Evolutionary conservation across 2,329 filamentous ascomycete genomes (phyloP).

Genomic region (Fusarium sp.): DNA sequence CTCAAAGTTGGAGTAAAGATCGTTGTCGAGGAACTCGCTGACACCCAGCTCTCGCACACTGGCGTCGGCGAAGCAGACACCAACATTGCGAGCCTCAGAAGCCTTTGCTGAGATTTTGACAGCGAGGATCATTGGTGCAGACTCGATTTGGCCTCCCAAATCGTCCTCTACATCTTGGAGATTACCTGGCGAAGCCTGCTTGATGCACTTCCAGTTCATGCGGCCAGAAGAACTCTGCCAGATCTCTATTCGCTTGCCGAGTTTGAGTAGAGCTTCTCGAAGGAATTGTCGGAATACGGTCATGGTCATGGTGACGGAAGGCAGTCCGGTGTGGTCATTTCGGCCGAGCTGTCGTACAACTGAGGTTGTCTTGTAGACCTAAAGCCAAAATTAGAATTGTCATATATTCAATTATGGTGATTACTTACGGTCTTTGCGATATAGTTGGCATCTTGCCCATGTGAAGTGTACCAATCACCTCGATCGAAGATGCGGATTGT

Average conservation of each 20-base stretch:
- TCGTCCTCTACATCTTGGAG: constrained; percentile 98
- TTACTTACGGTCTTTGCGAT: constrained; percentile 78
- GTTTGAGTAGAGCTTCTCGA: constrained; percentile 89
- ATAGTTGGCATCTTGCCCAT: constrained; percentile 85
- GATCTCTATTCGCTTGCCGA: constrained; percentile 92
- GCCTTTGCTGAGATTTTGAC: constrained; percentile 94
- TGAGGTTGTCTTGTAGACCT: constrained; percentile 98
- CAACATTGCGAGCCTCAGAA: constrained; percentile 84
- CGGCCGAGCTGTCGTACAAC: constrained; percentile 91
- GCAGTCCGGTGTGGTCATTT: constrained; percentile 83
- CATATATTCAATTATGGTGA: neutral
- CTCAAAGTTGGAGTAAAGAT: constrained; percentile 98
- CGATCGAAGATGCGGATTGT: constrained; percentile 93
- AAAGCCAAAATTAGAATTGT: constrained; percentile 13
- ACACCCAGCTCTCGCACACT: constrained; percentile 95
- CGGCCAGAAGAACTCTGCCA: constrained; percentile 81
- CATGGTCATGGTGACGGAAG: constrained; percentile 94
- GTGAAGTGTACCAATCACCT: constrained; percentile 95
- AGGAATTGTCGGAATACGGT: constrained; percentile 97
- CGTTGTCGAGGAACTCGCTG: constrained; percentile 98
- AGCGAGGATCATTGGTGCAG: constrained; percentile 92
- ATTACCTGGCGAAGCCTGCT: constrained; percentile 95
- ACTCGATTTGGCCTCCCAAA: constrained; percentile 85
- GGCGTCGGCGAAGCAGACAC: constrained; percentile 97
- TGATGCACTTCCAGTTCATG: constrained; percentile 91